Evolutionary conservation across 495 filamentous ascomycete species (phyloP), one percentile per base, ranked within the genome.

Genomic region (Penicillium waksmanii): DNA sequence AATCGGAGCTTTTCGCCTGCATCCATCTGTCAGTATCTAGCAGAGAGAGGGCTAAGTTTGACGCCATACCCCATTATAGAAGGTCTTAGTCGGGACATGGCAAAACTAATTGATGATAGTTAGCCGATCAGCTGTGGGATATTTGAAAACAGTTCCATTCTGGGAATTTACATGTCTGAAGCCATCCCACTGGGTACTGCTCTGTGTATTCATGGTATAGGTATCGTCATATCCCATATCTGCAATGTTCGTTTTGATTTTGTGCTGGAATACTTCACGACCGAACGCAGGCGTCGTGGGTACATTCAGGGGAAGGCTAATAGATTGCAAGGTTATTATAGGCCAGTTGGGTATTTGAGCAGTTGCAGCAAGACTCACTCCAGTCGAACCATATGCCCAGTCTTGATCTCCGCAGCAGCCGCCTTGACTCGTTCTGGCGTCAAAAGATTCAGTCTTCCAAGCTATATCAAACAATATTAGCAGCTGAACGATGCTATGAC

Each of bases 121-220:
- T 44, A 19, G 2, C 17, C n/a, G 5, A 44, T 19, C 2, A 44
- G 40, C 7, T 36, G n/a, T 18, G 11, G 13, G 3, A 17, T 43
- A 18, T 18, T 43, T 13, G 2, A 7, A 7, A 15, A 18, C 5
- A 2, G n/a, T 34, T 5, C 21, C 33, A 13, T 12, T 10, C n/a
- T n/a, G n/a, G n/a, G n/a, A n/a, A n/a, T n/a, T n/a, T n/a, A n/a
- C n/a, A n/a, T 90, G 87, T 53, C 85, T 72, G 52, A 91, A 85
- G 21, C 87, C 85, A 69, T 93, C 89, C 89, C 89, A 91, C 70
- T 93, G 89, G 3, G 85, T 87, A 18, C 84, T 82, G 63, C 82
- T 82, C 65, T 92, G 89, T 0, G 89, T 91, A 66, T 92, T 92
- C 69, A 91, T 66, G 3, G 74, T 75, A 55, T 89, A 85, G 38